Conservation (phyloP, 148 eudicot genomes). For the Beta vulgaris region DNA sequence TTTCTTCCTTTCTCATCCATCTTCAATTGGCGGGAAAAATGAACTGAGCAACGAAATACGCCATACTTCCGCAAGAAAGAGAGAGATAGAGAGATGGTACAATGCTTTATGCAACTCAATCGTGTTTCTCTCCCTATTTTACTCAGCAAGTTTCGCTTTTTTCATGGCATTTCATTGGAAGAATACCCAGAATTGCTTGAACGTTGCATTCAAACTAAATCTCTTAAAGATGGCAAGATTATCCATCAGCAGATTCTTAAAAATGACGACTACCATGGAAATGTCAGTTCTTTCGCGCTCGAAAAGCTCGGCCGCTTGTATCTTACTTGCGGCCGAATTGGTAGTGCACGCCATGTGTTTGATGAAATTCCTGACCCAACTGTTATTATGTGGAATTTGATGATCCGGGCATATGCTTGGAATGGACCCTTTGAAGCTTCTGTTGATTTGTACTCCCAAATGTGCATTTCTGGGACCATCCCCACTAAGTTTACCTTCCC, state of each 20-base stretch:
- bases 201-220: slow-evolving; percentile 37
- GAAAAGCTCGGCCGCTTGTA: slow-evolving; percentile 66
- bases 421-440: slow-evolving; percentile 64
- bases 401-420: slow-evolving; percentile 92
- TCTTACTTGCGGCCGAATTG: slow-evolving; percentile 40
- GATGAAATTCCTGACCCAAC: slow-evolving; percentile 53
- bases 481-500: slow-evolving; percentile 80
- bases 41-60: slow-evolving; percentile 5
- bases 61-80: not conserved
- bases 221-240: slow-evolving; percentile 43
- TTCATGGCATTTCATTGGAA: slow-evolving; percentile 19
- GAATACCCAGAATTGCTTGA: slow-evolving; percentile 28
- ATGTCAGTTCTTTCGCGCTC: slow-evolving; percentile 19
- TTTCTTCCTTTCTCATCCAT: not conserved
- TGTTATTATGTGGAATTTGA: slow-evolving; percentile 61
- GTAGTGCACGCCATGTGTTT: slow-evolving; percentile 55
- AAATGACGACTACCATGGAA: slow-evolving; percentile 6
- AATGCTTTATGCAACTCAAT: slow-evolving; percentile 8
- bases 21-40: slow-evolving; percentile 7
- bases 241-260: slow-evolving; percentile 64
- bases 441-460: slow-evolving; percentile 53
- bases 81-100: slow-evolving; percentile 10
- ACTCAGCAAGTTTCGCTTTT: not conserved
- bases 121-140: not conserved
- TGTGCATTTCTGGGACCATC: slow-evolving; percentile 44